Evolutionary conservation across 768 basidiomycete species (phyloP).

Genomic region (Lentinula sp.): DNA sequence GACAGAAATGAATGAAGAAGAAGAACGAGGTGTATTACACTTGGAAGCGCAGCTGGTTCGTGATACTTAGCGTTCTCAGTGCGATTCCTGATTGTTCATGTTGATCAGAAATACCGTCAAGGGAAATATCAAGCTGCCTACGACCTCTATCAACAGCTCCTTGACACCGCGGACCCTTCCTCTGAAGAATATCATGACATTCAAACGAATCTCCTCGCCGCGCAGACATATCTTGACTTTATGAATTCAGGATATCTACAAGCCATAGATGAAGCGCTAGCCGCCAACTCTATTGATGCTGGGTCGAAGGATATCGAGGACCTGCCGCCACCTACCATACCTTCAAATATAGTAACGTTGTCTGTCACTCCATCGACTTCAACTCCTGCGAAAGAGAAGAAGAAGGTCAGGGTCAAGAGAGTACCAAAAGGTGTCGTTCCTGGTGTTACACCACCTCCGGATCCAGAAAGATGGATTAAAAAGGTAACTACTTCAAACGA

Average conservation of each 20-base stretch:
- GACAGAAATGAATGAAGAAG: slow-evolving; percentile 15
- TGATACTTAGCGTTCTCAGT: slow-evolving; percentile 7
- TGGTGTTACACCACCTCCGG: slow-evolving; percentile 76
- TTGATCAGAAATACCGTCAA: slow-evolving; percentile 64
- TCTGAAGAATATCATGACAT: slow-evolving; percentile 88
- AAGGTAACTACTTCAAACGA: slow-evolving; percentile 27
- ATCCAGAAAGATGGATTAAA: slow-evolving; percentile 87
- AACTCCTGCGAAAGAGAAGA: slow-evolving; percentile 21
- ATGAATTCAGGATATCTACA: slow-evolving; percentile 63
- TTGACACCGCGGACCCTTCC: slow-evolving; percentile 69
- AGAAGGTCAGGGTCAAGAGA: slow-evolving; percentile 57
- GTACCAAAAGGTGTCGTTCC: slow-evolving; percentile 72
- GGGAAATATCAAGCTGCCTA: slow-evolving; percentile 69
- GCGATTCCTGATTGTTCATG: slow-evolving; percentile 3
- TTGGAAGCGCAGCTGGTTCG: slow-evolving; percentile 86
- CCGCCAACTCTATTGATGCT: slow-evolving; percentile 30
- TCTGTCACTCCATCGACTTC: slow-evolving; percentile 23
- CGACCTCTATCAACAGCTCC: slow-evolving; percentile 73
- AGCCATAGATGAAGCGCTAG: slow-evolving; percentile 55
- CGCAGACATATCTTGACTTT: slow-evolving; percentile 82
- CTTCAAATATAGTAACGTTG: slow-evolving; percentile 20
- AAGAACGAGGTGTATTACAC: slow-evolving; percentile 63
- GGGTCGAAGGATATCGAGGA: slow-evolving; percentile 40
- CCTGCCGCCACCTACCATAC: slow-evolving; percentile 49
- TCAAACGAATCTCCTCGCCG: slow-evolving; percentile 76